Percentiles rank a stretch among this genome's conserved stretches.
phyloP scores from a whole-genome alignment of 768 basidiomycete genomes.

The Amanita subjunquillea region DNA sequence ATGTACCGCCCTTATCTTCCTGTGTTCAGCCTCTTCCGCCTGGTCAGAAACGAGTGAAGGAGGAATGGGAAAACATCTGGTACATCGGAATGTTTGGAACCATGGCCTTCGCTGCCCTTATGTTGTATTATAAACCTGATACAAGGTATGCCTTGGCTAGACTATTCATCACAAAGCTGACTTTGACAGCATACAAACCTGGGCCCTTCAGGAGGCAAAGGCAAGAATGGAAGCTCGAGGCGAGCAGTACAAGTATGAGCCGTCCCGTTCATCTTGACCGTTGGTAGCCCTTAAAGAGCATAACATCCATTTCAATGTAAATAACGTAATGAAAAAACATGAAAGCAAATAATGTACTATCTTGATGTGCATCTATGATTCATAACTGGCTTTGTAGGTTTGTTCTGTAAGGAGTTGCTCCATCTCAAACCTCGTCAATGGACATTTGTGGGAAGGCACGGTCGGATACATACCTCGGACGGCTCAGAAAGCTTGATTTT shows the following conservation, averaged over 20 bases:
- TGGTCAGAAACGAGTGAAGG: conserved; percentile 79
- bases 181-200: conserved; percentile 67
- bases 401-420: conserved; percentile 64
- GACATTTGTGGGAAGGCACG: too few relatives aligned
- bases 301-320: not conserved
- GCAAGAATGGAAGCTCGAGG: conserved; percentile 87
- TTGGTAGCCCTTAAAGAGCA: not conserved
- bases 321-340: not conserved
- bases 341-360: not conserved
- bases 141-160: conserved; percentile 55
- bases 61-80: conserved; percentile 89
- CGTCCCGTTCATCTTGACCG: conserved; percentile 24
- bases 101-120: conserved; percentile 64
- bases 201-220: conserved; percentile 89
- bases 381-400: conserved; percentile 48
- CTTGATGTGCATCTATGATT: conserved; percentile 9
- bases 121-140: conserved; percentile 89
- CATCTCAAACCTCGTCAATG: conserved; percentile 31
- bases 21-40: conserved; percentile 54
- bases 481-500: conserved; percentile 78
- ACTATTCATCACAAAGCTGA: not conserved
- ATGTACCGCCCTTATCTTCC: not conserved
- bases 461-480: conserved; percentile 46
- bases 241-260: conserved; percentile 78
- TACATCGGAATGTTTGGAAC: conserved; percentile 87